Percentiles rank a stretch among this genome's conserved stretches.
Conservation (phyloP, 2,329 filamentous ascomycete species). For the Didymella lethalis region DNA sequence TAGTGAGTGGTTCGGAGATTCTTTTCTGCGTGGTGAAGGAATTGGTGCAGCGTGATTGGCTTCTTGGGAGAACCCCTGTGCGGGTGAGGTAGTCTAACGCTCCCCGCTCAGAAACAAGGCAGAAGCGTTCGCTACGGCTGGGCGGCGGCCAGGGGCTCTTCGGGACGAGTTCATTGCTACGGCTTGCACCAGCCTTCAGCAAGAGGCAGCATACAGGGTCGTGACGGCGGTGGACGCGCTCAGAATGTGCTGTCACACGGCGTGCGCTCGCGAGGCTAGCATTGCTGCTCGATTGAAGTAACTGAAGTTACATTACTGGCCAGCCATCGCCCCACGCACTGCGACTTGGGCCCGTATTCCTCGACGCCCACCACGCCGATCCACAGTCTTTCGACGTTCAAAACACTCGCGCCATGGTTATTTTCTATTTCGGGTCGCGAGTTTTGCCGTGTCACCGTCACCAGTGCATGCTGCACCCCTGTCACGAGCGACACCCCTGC, state of each 20-base stretch:
- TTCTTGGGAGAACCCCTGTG: conserved; percentile 9
- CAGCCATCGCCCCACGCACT: conserved; percentile 21
- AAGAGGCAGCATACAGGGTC: conserved; percentile 2
- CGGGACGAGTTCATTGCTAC: conserved; percentile 3
- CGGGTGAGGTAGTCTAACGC: conserved; percentile 9
- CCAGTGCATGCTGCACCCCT: conserved; percentile 23
- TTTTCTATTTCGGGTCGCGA: conserved; percentile 41
- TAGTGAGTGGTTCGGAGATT: conserved; percentile 25
- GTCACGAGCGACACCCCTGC: conserved; percentile 21
- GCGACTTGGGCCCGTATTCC: conserved; percentile 31
- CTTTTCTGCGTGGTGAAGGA: conserved; percentile 21
- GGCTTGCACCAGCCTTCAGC: neutral
- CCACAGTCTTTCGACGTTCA: conserved; percentile 33
- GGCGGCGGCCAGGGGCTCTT: conserved; percentile 7
- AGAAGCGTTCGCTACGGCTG: conserved; percentile 17
- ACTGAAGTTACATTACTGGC: conserved; percentile 25
- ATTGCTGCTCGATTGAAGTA: conserved; percentile 11
- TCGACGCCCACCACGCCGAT: conserved; percentile 31
- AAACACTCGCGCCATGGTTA: conserved; percentile 36
- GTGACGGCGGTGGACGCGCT: conserved; percentile 2
- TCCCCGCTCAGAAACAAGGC: conserved; percentile 17
- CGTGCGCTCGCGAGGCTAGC: conserved; percentile 9
- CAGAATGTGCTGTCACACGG: conserved; percentile 19
- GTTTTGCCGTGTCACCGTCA: conserved; percentile 37
- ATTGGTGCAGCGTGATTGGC: conserved; percentile 11